A percentile compares a stretch with the other conserved stretches of the same genome.
phyloP scores from a whole-genome alignment of 768 basidiomycete genomes.

The Cystobasidium onofrii region DNA sequence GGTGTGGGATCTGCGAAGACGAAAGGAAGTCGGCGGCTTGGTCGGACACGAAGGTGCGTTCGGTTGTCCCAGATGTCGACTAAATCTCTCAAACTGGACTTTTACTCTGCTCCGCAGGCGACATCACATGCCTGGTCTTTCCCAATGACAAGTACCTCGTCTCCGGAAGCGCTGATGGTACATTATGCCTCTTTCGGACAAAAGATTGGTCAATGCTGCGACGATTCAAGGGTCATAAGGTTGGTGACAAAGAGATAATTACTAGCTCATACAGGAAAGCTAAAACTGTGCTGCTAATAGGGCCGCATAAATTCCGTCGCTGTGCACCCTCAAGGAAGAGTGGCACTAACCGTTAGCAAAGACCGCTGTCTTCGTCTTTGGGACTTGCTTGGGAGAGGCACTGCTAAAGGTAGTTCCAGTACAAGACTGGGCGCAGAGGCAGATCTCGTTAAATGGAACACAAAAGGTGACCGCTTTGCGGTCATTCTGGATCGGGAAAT shows the following conservation, averaged over 20 bases:
- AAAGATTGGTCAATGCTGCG: constrained; percentile 90
- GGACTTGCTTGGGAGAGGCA: constrained; percentile 72
- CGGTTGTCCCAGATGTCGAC: too few relatives aligned
- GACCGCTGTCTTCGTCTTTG: constrained; percentile 90
- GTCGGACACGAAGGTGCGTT: constrained; percentile 57
- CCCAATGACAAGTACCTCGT: constrained; percentile 81
- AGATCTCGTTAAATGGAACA: constrained; percentile 83
- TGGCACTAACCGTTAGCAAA: constrained; percentile 81
- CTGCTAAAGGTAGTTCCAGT: constrained; percentile 52
- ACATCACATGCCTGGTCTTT: constrained; percentile 78
- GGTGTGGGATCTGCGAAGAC: constrained; percentile 84
- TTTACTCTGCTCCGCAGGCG: constrained; percentile 58
- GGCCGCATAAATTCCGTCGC: constrained; percentile 82
- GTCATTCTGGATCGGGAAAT: constrained; percentile 69
- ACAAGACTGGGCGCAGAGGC: constrained; percentile 90
- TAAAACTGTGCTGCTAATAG: neutral
- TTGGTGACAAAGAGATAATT: neutral
- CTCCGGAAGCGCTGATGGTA: constrained; percentile 86
- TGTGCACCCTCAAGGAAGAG: constrained; percentile 84
- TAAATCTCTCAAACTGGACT: too few relatives aligned
- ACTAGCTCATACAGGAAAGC: neutral
- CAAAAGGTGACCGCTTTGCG: constrained; percentile 65
- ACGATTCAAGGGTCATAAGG: constrained; percentile 78
- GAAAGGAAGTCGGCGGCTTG: constrained; percentile 87
- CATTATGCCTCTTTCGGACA: constrained; percentile 78